Evolutionary conservation across 176 grass and related monocot genomes (phyloP).

Genomic region (Phyllostachys edulis): DNA sequence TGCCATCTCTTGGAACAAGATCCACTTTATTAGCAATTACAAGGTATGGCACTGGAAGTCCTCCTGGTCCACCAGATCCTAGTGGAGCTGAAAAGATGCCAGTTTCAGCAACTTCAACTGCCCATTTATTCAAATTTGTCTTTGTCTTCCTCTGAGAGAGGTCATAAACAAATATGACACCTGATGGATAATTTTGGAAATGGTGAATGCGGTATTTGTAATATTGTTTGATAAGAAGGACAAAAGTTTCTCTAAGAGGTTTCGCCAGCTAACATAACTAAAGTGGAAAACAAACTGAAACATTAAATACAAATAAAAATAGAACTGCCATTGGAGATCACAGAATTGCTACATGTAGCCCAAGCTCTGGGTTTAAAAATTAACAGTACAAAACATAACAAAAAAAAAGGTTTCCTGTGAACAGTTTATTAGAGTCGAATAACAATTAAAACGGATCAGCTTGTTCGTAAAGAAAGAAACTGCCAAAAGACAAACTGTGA

Average conservation of each 20-base stretch:
- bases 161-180: constrained; percentile 96
- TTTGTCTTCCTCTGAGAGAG: constrained; percentile 85
- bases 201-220: constrained; percentile 10
- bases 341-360: not conserved
- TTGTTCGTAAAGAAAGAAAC: not conserved
- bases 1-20: constrained; percentile 56
- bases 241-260: not conserved
- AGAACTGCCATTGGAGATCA: constrained; percentile 1
- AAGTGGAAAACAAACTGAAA: constrained; percentile 16
- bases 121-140: constrained; percentile 91
- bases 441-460: not conserved
- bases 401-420: not conserved
- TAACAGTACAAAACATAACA: constrained; percentile 10
- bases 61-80: constrained; percentile 83
- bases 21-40: constrained; percentile 93
- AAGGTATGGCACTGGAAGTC: constrained; percentile 94
- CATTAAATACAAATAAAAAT: constrained; percentile 9
- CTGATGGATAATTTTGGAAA: constrained; percentile 49
- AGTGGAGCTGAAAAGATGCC: constrained; percentile 85
- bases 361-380: not conserved
- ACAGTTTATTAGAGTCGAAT: not conserved
- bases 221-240: not conserved
- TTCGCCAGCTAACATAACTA: not conserved
- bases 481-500: not conserved
- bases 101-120: constrained; percentile 67